Evolutionary conservation across 2,329 filamentous ascomycete genomes (phyloP).

Genomic region (Helotiales sp.): DNA sequence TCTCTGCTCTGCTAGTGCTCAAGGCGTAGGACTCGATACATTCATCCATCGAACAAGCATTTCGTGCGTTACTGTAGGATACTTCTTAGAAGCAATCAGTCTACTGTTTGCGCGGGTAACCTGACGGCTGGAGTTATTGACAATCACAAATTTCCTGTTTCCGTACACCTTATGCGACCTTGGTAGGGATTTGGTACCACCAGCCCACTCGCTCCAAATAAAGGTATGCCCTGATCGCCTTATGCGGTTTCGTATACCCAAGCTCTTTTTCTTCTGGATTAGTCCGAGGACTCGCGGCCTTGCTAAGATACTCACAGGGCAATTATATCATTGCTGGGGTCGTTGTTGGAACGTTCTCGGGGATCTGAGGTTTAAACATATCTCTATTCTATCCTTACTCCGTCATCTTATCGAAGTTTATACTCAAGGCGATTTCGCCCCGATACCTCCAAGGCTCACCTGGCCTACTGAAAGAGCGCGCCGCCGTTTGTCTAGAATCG

Average conservation of each 20-base stretch:
- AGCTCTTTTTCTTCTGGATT: constrained; percentile 19
- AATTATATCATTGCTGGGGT: constrained; percentile 20
- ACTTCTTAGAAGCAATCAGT: constrained; percentile 20
- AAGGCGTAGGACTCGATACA: constrained; percentile 6
- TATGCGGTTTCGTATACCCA: constrained; percentile 26
- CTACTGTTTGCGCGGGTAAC: constrained; percentile 26
- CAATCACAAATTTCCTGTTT: constrained; percentile 3
- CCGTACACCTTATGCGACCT: constrained; percentile 12
- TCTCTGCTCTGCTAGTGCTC: not conserved
- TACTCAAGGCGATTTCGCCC: constrained; percentile 4
- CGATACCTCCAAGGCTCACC: not conserved
- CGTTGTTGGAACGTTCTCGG: constrained; percentile 23
- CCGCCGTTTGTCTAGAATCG: not conserved
- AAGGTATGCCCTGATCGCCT: constrained; percentile 30
- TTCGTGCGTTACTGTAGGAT: constrained; percentile 18
- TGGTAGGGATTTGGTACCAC: constrained; percentile 15
- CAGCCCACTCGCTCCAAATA: constrained; percentile 13
- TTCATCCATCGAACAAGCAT: constrained; percentile 10
- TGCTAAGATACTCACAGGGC: constrained; percentile 27
- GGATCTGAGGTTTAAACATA: constrained; percentile 24
- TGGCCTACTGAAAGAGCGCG: not conserved
- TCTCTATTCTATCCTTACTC: constrained; percentile 18
- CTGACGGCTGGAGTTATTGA: constrained; percentile 14
- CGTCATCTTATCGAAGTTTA: constrained; percentile 8
- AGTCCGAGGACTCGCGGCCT: constrained; percentile 28